A percentile compares a stretch with the other conserved stretches of the same genome.
These are phyloP conservation scores for Kodamaea arcana DNA, from an alignment of 1,139 yeast species.

Conservation along the genomic window DNA sequence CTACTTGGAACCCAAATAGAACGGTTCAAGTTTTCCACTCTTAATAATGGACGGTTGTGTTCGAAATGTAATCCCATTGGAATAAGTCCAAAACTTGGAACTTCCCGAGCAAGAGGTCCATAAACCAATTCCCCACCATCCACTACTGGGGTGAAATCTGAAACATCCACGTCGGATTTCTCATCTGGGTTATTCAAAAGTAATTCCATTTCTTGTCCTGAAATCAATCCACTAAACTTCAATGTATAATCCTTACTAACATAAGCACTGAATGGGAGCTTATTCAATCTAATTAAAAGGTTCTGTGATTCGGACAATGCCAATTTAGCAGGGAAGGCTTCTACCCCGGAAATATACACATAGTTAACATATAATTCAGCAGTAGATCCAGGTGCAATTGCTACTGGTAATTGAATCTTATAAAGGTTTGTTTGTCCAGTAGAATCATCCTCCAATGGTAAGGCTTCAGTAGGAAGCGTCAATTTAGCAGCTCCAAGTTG, in stretches of 20 bases:
- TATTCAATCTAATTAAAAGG: slow-evolving; percentile 51
- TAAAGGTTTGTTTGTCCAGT: slow-evolving; percentile 26
- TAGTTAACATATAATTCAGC: slow-evolving; percentile 50
- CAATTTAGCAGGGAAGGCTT: slow-evolving; percentile 63
- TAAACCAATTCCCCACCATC: slow-evolving; percentile 44
- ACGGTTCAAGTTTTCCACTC: slow-evolving; percentile 59
- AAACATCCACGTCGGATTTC: slow-evolving; percentile 15
- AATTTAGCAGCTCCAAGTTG: slow-evolving; percentile 16
- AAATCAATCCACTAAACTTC: slow-evolving; percentile 45
- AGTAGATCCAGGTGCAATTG: slow-evolving; percentile 61
- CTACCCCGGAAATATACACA: slow-evolving; percentile 46
- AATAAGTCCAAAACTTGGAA: slow-evolving; percentile 44
- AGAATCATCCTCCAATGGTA: slow-evolving; percentile 27
- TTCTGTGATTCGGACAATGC: slow-evolving; percentile 61
- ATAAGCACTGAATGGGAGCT: slow-evolving; percentile 63
- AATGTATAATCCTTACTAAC: slow-evolving; percentile 49
- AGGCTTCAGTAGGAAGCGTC: slow-evolving; percentile 23
- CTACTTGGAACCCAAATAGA: slow-evolving; percentile 66
- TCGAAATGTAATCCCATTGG: slow-evolving; percentile 59
- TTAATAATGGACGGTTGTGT: slow-evolving; percentile 63
- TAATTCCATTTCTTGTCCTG: slow-evolving; percentile 46
- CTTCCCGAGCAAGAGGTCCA: slow-evolving; percentile 48
- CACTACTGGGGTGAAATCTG: slow-evolving; percentile 28
- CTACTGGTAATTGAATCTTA: slow-evolving; percentile 53
- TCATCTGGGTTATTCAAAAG: slow-evolving; percentile 14